Conservation (phyloP, 257 asterid genomes). For the Penstemon barbatus region DNA sequence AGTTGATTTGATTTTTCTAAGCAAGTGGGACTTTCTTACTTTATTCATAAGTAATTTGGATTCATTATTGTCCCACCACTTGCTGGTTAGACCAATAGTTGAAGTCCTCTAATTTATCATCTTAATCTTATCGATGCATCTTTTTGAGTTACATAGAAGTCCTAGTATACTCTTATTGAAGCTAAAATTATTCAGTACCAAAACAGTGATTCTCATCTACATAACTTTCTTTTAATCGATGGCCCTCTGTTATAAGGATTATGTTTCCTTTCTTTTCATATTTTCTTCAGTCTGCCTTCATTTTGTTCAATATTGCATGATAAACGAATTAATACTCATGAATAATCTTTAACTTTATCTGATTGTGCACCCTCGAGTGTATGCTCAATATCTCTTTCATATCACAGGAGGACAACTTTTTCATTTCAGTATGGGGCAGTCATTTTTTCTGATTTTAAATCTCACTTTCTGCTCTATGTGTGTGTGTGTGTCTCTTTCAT, state of each 20-base stretch:
- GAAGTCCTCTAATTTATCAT: constrained; percentile 15
- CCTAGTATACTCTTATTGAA: not conserved
- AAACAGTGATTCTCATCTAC: constrained; percentile 26
- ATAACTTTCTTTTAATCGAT: constrained; percentile 10
- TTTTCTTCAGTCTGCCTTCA: constrained; percentile 18
- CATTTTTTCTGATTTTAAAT: not conserved
- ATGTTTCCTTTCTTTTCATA: constrained; percentile 12
- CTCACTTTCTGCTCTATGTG: not conserved
- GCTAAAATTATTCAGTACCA: constrained; percentile 20
- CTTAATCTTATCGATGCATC: constrained; percentile 22
- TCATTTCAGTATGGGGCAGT: constrained; percentile 4
- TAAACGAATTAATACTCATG: constrained; percentile 8
- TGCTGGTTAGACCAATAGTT: constrained; percentile 12
- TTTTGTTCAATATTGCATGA: not conserved
- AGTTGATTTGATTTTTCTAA: constrained; percentile 14
- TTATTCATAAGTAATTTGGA: constrained; percentile 21
- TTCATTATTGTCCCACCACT: constrained; percentile 30
- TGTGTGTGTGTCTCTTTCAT: constrained; percentile 28
- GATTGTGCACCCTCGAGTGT: no score
- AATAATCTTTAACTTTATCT: not conserved
- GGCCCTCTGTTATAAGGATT: constrained; percentile 20
- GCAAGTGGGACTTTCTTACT: constrained; percentile 30
- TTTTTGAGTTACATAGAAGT: constrained; percentile 23
- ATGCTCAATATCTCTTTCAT: no score
- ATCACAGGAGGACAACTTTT: not conserved